Base-by-base conservation (phyloP, 352 stramenopile species). In the Pythium dissotocum region DNA sequence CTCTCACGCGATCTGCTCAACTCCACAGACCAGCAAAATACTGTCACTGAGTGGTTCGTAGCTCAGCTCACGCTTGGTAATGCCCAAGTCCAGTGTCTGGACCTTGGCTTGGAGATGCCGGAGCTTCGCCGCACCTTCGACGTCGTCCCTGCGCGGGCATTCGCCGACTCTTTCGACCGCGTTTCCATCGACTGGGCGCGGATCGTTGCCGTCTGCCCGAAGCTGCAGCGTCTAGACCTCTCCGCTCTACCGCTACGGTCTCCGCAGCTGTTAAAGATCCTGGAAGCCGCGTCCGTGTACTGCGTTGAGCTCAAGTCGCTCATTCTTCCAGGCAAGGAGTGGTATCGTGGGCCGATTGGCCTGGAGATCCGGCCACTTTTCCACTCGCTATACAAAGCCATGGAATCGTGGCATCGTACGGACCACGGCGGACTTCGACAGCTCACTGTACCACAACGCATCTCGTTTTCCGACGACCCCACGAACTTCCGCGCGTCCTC, bases 361-460 rank as follows among this genome's bases (percentile, higher is more conserved):
- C 28, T 38, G 18, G 49, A 61, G n/a, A 26, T n/a, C 10, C 18
- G 49, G 12, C 21, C 30, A 10, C 8, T 53, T 10, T 59, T 76
- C 38, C 13, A 18, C 1, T 48, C 40, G 3, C 42, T 78, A 4
- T 72, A 69, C 32, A 40, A 66, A 32, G 67, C 68, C 6, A 65
- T 78, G 4, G 28, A 61, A 26, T 35, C 32, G 16, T 78, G 71
- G 71, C 49, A 51, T 28, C 36, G 28, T 7, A 12, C 28, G 10
- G 26, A 18, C 7, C 42, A 24, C 30, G 32, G 46, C 4, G 71
- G 71, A 0, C 67, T 77, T 5, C 42, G 35, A 18, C 72, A 78
- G 65, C 64, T 78, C 36, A 69, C 69, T 33, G 24, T 78, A 0
- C 69, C 72, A 3, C 46, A 67, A 21, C 70, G 63, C 44, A 53